These are phyloP conservation scores for Trametes punicea DNA, from an alignment of 768 basidiomycete species.

Conservation along the genomic window DNA sequence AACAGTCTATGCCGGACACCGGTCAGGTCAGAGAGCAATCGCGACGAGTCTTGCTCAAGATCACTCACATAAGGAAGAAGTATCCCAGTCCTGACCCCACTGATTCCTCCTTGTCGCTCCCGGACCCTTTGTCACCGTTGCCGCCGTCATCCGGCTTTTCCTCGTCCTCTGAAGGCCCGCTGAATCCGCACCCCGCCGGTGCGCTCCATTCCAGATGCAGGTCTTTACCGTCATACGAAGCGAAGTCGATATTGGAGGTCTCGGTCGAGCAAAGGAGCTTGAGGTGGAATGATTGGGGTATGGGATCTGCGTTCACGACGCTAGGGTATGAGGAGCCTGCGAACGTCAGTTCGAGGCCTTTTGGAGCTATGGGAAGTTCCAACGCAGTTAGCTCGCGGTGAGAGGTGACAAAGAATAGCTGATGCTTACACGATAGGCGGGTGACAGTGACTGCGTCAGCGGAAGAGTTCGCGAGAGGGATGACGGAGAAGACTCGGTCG, in stretches of 20 bases:
- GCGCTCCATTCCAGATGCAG: slow-evolving; percentile 61
- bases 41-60: background rate
- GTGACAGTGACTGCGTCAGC: slow-evolving; percentile 28
- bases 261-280: slow-evolving; percentile 53
- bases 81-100: slow-evolving; percentile 80
- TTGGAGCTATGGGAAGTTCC: slow-evolving; percentile 37
- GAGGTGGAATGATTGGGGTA: slow-evolving; percentile 57
- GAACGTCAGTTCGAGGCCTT: slow-evolving; percentile 53
- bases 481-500: slow-evolving; percentile 69
- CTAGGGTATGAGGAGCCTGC: slow-evolving; percentile 62
- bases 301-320: slow-evolving; percentile 39
- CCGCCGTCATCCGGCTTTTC: slow-evolving; percentile 33
- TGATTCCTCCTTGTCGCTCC: slow-evolving; percentile 21
- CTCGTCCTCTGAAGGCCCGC: slow-evolving; percentile 25
- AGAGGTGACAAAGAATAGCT: background rate
- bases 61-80: slow-evolving; percentile 79
- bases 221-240: slow-evolving; percentile 55
- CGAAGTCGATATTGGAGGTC: slow-evolving; percentile 47
- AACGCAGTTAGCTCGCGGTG: background rate
- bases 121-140: slow-evolving; percentile 10
- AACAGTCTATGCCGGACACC: slow-evolving; percentile 42
- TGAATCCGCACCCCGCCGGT: slow-evolving; percentile 53
- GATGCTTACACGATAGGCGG: slow-evolving; percentile 37
- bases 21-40: background rate
- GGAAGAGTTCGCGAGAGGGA: slow-evolving; percentile 58